Evolutionary conservation across 441 rosid genomes (phyloP), one percentile per base, ranked within the genome.

Genomic region (Biscutella auriculata): DNA sequence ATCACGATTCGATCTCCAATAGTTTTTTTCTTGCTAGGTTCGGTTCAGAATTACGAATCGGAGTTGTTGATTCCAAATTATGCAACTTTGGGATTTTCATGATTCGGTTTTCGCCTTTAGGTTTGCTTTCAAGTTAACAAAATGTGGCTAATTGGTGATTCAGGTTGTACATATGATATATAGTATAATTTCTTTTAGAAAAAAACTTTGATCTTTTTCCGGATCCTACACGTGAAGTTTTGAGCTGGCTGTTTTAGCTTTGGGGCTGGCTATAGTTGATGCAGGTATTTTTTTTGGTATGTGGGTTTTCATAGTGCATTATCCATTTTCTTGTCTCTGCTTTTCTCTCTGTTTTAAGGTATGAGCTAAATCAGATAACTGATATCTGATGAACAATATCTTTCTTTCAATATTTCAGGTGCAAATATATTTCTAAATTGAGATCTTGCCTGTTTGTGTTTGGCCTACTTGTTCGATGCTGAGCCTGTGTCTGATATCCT

Each of bases 211-310:
- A 19, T 19, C 23, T 32, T 51, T 32, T 51, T 62, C 8, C 35
- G 32, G 60, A 36, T 34, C 53, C 60, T 62, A 42, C 67, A 52
- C 57, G 16, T 42, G 53, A 41, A 51, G 42, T 15, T 62, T 62
- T 51, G 52, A 52, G 66, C 66, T 62, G 59, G 43, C 66, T 6
- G 17, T 32, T 59, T 32, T 62, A 51, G 58, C 58, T 51, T 62
- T 62, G 23, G 21, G 14, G 52, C 36, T 52, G 66, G 44, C 59
- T 44, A 62, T 41, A 43, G 51, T 49, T 61, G 51, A 21, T 61
- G 50, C 58, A 50, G 10, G 13, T 51, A 13, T n/a, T 9, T 19
- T 16, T 8, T 52, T 48, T 48, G 8, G 53, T 49, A 29, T 15
- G 17, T 3, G 7, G 3, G 30, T 48, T 12, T 51, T 17, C 12